Conservation (phyloP, 1,284 basidiomycete genomes). For the Cerioporus squamosus region DNA sequence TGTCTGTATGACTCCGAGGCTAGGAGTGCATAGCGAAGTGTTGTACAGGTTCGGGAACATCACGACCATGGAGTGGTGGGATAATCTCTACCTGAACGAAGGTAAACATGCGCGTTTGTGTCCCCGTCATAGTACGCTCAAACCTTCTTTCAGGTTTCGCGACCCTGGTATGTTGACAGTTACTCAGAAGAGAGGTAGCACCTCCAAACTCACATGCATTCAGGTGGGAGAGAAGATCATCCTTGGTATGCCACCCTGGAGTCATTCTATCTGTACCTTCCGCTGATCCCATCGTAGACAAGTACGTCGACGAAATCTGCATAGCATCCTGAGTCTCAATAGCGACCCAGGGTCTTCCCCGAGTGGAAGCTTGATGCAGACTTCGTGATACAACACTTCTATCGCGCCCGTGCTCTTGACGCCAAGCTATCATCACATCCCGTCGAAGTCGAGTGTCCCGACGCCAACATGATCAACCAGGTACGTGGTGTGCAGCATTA, state of each 20-base stretch:
- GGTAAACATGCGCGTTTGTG: slow-evolving; percentile 39
- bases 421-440: slow-evolving; percentile 93
- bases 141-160: slow-evolving; percentile 75
- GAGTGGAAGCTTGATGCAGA: slow-evolving; percentile 78
- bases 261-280: neutral
- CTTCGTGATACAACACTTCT: slow-evolving; percentile 77
- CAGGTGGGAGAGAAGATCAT: slow-evolving; percentile 94
- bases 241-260: slow-evolving; percentile 55
- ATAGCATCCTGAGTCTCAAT: neutral
- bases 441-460: slow-evolving; percentile 91
- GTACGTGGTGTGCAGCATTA: slow-evolving; percentile 35
- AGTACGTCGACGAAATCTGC: slow-evolving; percentile 37
- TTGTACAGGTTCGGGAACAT: slow-evolving; percentile 82
- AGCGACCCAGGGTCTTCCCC: slow-evolving; percentile 62
- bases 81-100: slow-evolving; percentile 87
- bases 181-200: too few species aligned
- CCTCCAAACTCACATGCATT: neutral
- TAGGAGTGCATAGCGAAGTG: neutral
- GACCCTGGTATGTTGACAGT: slow-evolving; percentile 55
- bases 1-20: slow-evolving; percentile 12
- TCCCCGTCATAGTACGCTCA: slow-evolving; percentile 23
- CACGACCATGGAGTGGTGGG: slow-evolving; percentile 95
- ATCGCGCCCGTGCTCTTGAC: slow-evolving; percentile 79
- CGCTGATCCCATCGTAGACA: slow-evolving; percentile 41
- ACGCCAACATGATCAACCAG: slow-evolving; percentile 87